These are phyloP conservation scores for Dioszegia hungarica DNA, from an alignment of 768 basidiomycete species.

Conservation along the genomic window DNA sequence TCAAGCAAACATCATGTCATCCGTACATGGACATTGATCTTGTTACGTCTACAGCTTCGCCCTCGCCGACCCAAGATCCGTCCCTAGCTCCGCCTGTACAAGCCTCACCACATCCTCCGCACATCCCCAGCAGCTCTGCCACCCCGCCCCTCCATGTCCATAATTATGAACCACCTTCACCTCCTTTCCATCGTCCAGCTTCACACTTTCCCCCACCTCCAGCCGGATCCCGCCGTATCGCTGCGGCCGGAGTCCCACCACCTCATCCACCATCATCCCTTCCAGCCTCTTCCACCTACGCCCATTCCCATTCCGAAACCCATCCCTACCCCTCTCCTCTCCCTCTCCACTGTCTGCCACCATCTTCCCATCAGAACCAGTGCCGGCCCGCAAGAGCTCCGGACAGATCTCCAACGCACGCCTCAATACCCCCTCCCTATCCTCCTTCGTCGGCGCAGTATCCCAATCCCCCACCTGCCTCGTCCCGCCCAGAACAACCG, in stretches of 20 bases:
- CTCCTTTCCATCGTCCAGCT: not conserved
- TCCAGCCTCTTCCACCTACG: too few species aligned
- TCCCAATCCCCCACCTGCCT: slow-evolving; percentile 47
- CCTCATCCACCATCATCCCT: slow-evolving; percentile 12
- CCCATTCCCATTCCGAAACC: too few species aligned
- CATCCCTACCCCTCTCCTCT: not conserved
- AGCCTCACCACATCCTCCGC: slow-evolving; percentile 31
- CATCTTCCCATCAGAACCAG: not conserved
- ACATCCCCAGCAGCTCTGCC: slow-evolving; percentile 49
- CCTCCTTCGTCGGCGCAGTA: slow-evolving; percentile 28
- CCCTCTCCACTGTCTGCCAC: not conserved
- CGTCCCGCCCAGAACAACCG: slow-evolving; percentile 50
- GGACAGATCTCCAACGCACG: slow-evolving; percentile 45
- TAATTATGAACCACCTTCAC: slow-evolving; percentile 43
- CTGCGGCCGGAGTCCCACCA: slow-evolving; percentile 44
- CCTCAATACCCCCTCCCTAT: slow-evolving; percentile 30
- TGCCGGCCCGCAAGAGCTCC: slow-evolving; percentile 20
- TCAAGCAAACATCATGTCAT: too few species aligned
- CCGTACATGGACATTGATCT: too few species aligned
- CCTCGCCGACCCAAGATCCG: too few species aligned
- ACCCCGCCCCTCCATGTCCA: slow-evolving; percentile 49
- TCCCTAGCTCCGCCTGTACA: not conserved
- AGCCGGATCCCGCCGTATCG: slow-evolving; percentile 36
- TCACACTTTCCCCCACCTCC: slow-evolving; percentile 21
- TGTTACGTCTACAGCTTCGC: not conserved